A percentile compares a stretch with the other conserved stretches of the same genome.
Conservation (phyloP, 371 early-diverging fungal species). For the Fennellomyces sp. region DNA sequence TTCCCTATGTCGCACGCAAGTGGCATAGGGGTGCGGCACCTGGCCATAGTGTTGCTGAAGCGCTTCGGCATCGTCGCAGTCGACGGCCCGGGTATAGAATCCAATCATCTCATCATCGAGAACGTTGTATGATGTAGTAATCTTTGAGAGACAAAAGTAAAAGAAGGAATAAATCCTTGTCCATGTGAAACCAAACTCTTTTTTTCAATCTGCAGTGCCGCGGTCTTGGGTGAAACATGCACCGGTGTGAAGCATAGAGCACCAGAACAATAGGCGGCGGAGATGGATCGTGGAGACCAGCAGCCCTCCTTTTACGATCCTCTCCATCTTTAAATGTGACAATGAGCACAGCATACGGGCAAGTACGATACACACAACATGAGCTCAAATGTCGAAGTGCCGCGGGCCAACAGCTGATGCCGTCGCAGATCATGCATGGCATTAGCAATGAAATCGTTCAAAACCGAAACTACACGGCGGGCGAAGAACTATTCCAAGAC, state of each 20-base stretch:
- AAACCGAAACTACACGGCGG: constrained; percentile 4
- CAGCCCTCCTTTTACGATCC: too few relatives aligned
- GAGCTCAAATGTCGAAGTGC: constrained; percentile 1
- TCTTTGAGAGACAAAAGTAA: not conserved
- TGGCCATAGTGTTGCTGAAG: not conserved
- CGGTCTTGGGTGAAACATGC: too few relatives aligned
- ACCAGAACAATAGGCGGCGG: too few relatives aligned
- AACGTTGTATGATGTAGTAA: not conserved
- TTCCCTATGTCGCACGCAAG: not conserved
- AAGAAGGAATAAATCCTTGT: not conserved
- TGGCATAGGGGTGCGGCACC: not conserved
- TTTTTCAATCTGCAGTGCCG: too few relatives aligned
- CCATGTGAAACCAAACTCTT: too few relatives aligned
- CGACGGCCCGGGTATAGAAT: not conserved
- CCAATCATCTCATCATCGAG: constrained; percentile 3
- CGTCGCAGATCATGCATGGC: not conserved
- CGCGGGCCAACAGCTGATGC: not conserved
- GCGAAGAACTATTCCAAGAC: constrained; percentile 1
- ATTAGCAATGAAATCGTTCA: not conserved
- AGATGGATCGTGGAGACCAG: too few relatives aligned
- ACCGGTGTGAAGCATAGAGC: too few relatives aligned
- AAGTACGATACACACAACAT: not conserved
- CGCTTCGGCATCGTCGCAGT: not conserved
- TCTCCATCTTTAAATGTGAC: too few relatives aligned
- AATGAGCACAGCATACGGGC: not conserved